These are phyloP conservation scores for Pyricularia sp. DNA, from an alignment of 2,329 filamentous ascomycete genomes.

Conservation along the genomic window DNA sequence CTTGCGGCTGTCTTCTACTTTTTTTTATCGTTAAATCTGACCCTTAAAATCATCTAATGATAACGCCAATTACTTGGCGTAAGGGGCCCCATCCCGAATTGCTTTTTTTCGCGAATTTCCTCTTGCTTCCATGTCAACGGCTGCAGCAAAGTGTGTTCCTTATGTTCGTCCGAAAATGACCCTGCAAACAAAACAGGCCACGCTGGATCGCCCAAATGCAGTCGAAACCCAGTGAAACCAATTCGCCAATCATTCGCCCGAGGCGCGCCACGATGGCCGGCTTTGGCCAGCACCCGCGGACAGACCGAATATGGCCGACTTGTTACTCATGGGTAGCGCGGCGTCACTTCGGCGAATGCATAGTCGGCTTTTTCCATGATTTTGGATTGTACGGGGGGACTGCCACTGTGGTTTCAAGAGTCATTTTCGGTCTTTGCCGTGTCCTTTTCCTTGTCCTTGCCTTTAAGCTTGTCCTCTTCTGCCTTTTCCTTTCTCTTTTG, in stretches of 20 bases:
- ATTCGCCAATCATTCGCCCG: not conserved
- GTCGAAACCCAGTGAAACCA: not conserved
- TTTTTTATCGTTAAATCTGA: not conserved
- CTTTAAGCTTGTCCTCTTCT: conserved; percentile 43
- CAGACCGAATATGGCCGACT: not conserved
- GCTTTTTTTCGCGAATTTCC: not conserved
- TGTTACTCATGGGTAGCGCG: not conserved
- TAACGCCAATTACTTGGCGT: not conserved
- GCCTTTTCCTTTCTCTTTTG: conserved; percentile 86
- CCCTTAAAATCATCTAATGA: not conserved
- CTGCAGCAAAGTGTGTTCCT: not conserved
- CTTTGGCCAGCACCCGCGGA: not conserved
- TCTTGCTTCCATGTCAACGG: not conserved
- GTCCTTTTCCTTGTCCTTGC: conserved; percentile 15
- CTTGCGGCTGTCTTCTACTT: not conserved
- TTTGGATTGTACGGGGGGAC: not conserved
- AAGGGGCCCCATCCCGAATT: not conserved
- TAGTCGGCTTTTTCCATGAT: not conserved
- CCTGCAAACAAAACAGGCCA: not conserved
- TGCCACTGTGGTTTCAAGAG: not conserved
- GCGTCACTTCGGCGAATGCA: not conserved
- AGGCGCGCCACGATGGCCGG: not conserved
- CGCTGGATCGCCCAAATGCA: not conserved
- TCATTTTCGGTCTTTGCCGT: conserved; percentile 1
- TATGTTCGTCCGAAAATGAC: not conserved